Base-by-base conservation (phyloP, 176 grass and related monocot species). In the Ensete glaucum region DNA sequence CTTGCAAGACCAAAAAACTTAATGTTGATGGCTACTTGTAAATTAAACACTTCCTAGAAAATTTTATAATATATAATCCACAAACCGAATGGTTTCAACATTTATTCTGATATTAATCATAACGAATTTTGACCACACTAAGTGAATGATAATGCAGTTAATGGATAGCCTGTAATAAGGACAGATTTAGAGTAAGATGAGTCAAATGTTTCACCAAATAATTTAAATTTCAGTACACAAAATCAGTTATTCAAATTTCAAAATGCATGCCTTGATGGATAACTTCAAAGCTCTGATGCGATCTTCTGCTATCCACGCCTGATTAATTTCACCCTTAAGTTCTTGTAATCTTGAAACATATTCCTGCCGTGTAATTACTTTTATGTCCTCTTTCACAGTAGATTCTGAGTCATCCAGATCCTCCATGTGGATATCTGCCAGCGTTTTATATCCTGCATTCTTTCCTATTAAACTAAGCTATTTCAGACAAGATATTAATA, bases 231-330 rank as follows among this genome's bases (percentile, higher is more conserved):
- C 43, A 51, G 48, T 4, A 2, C 67, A 50, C n/a, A 20, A 20
- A 8, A 12, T 29, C 15, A 22, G 8, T 21, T 43, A 43, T 43
- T 43, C 67, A 50, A 11, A 52, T 26, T 43, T 43, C 34, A 12
- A 21, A 68, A 69, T 29, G 10, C 34, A 11, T 53, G 19, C 75
- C 75, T 67, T 77, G 62, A 77, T 66, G 49, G 75, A 77, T n/a
- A 77, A 29, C 50, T 77, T 77, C 19, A 77, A 48, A 53, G 60
- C 75, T 77, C 15, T 77, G 20, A 77, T 77, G 20, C 60, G 62
- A 65, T 77, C 75, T 25, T 77, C 75, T 11, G 75, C 48, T 52
- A 60, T 67, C 75, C 75, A 77, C 29, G 75, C 75, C 60, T 64
- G 56, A 50, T 22, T 49, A 77, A 77, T 77, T 66, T 77, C 75